Evolutionary conservation across 129 eudicot genomes (phyloP), one percentile per base, ranked within the genome.

Genomic region (Chrysanthemum makinoi): DNA sequence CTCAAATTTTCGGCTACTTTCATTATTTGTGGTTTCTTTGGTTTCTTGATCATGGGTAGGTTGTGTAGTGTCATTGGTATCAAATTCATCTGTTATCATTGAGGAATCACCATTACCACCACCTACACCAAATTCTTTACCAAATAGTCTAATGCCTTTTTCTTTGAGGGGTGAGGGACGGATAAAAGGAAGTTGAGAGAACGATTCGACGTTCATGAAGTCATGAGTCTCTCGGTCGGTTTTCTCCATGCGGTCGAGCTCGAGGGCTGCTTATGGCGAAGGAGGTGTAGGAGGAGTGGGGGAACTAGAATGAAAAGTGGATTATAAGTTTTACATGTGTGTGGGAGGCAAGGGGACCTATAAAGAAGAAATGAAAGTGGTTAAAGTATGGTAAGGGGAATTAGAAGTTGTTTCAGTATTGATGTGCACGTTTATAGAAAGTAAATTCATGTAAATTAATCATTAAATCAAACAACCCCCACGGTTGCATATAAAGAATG

Each of bases 111-210:
- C 62, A 7, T 77, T 74, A 1, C 76, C 82, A 24, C 55, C 49
- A 48, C 28, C 52, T 1, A 77, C 81, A 0, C 86, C 86, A 12
- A 95, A 84, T 52, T 95, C 99, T 81, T 88, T 86, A 30, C 99
- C 99, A 28, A 95, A 95, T 54, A 95, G 96, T 22, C 99, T 65
- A 63, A 95, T 90, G 74, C 83, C 69, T 47, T 63, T 78, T 49
- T 81, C 88, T 75, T 86, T 86, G 72, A 55, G 62, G 22, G 88
- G 83, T 0, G 94, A 78, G 28, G 99, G 95, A 6, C 96, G 94
- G 72, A 95, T 88, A 75, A 95, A 95, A 76, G 99, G 99, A 6
- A 95, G 86, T 77, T 95, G 96, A 57, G 99, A 90, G 95, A 95
- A 95, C 0, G 99, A 90, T 44, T 95, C 95, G 4, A 95, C 99